These are phyloP conservation scores for Canavalia ensiformis DNA, from an alignment of 306 rosid genomes.

Conservation along the genomic window DNA sequence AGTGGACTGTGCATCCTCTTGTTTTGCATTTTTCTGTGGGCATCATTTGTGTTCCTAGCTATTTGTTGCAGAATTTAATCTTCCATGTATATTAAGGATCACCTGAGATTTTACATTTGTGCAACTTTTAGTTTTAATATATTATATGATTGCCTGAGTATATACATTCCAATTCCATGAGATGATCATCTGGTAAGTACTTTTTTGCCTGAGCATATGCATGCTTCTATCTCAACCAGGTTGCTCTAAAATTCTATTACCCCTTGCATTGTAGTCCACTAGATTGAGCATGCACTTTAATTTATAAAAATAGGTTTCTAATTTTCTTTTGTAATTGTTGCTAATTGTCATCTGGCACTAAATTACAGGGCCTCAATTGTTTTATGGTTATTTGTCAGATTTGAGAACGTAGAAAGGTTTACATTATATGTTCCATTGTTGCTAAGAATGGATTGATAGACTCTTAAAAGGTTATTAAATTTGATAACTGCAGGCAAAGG, in stretches of 20 bases:
- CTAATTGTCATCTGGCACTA: not conserved
- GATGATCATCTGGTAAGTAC: constrained; percentile 1
- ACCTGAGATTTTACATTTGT: constrained; percentile 7
- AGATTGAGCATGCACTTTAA: constrained; percentile 10
- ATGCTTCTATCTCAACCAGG: constrained; percentile 18
- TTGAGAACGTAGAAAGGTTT: constrained; percentile 13
- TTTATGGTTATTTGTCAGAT: constrained; percentile 31
- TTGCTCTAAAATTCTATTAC: constrained; percentile 20
- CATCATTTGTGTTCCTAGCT: constrained; percentile 36
- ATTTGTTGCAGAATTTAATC: constrained; percentile 20
- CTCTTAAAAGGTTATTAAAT: constrained; percentile 43
- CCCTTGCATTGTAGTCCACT: not conserved
- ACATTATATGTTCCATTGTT: constrained; percentile 8
- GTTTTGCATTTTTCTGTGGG: constrained; percentile 2
- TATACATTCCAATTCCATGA: constrained; percentile 5
- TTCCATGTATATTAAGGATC: constrained; percentile 20
- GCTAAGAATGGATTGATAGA: constrained; percentile 41
- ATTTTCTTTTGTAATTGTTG: constrained; percentile 21
- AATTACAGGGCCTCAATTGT: constrained; percentile 12
- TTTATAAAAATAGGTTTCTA: constrained; percentile 19
- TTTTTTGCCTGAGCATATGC: not conserved
- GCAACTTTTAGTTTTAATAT: constrained; percentile 17
- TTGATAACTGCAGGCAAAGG: constrained; percentile 68
- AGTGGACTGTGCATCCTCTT: constrained; percentile 10
- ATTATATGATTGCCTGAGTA: not conserved